Evolutionary conservation across 2,329 filamentous ascomycete species (phyloP), one percentile per base, ranked within the genome.

Genomic region (Phaeosphaeriaceae sp.): DNA sequence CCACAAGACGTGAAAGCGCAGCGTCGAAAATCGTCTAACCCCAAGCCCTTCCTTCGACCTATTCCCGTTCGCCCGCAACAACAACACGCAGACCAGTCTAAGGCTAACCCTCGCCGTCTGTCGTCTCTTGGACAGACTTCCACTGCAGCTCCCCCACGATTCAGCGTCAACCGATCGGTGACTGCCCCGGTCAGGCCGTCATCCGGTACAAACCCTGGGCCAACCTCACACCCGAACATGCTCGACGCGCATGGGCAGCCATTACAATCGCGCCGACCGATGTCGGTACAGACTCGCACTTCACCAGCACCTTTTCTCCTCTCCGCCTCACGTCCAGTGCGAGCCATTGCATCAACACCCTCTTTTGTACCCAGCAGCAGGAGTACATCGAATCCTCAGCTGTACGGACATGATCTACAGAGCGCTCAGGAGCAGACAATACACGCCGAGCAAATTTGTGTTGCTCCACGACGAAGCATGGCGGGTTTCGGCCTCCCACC

Each of bases 211-310:
- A 63, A 58, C 31, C 54, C 50, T 25, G 46, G 58, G 21, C 56
- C 61, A 19, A 61, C 67, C 3, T 53, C 61, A 2, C 58, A 59
- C 22, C 48, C 60, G 54, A 27, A 36, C 61, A 19, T 48, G 17
- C 41, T 44, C 41, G 31, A 36, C 13, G 31, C 31, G 13, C 64
- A 9, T 63, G 64, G 24, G 31, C 52, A 25, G 44, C 33, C 13
- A 19, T 15, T 36, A 57, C 58, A 13, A 48, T 60, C 46, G 44
- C 61, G 47, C 50, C 56, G 22, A 45, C 77, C 80, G 19, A 80
- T 80, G 13, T 82, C 79, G 27, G 74, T 83, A 33, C 80, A 82
- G 60, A 76, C 82, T 45, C 75, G 78, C 25, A 71, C 79, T 10
- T 71, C 78, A 45, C 76, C 69, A 17, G 79, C 80, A 1, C 79